Evolutionary conservation across 2,329 filamentous ascomycete species (phyloP).

Genomic region (Penicillium sp.): DNA sequence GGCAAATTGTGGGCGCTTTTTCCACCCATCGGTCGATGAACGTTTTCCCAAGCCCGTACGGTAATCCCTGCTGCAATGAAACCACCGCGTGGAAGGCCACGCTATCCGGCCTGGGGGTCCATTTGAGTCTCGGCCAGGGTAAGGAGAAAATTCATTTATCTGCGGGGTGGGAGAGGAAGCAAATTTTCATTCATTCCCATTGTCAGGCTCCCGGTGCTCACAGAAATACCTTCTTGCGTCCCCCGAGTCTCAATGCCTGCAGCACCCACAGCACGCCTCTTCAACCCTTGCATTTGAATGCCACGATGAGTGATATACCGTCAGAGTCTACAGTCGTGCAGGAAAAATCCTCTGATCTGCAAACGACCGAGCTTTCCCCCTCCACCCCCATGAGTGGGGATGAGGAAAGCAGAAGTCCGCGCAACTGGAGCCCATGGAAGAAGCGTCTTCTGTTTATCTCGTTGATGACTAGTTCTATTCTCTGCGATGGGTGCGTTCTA

Average conservation of each 20-base stretch:
- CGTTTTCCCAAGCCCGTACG: neutral
- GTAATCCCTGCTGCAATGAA: neutral
- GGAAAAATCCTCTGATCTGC: neutral
- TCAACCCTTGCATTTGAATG: neutral
- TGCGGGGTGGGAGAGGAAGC: neutral
- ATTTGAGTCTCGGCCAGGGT: neutral
- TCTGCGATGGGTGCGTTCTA: slow-evolving; percentile 40
- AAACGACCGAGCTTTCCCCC: neutral
- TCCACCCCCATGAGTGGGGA: neutral
- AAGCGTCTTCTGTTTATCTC: slow-evolving; percentile 40
- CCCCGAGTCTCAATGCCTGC: neutral
- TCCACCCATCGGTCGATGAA: neutral
- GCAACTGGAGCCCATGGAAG: slow-evolving; percentile 34
- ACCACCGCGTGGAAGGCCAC: neutral
- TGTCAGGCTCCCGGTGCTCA: neutral
- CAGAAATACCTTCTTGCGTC: neutral
- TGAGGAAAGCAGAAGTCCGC: slow-evolving; percentile 30
- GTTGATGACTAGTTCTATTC: slow-evolving; percentile 41
- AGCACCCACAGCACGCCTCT: no score
- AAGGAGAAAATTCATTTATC: neutral
- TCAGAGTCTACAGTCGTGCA: neutral
- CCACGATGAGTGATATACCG: neutral
- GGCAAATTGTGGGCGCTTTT: neutral
- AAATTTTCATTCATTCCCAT: neutral
- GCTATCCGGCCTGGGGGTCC: neutral